phyloP scores from a whole-genome alignment of 2,329 filamentous ascomycete genomes.

The Ophiostoma ulmi region DNA sequence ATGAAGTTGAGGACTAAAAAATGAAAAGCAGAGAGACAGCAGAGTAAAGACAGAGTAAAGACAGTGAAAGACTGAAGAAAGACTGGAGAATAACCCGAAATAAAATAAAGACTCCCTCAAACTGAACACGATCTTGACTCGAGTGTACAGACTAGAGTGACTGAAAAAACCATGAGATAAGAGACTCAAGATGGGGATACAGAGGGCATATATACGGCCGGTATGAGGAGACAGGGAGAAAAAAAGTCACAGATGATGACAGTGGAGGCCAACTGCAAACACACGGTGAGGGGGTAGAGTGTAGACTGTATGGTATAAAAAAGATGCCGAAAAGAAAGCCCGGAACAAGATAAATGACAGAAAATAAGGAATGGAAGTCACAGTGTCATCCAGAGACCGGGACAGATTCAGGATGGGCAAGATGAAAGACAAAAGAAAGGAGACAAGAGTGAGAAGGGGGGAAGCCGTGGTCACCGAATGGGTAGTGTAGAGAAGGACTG shows the following conservation, averaged over 20 bases:
- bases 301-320: background rate
- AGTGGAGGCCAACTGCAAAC: background rate
- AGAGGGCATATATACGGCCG: slow-evolving; percentile 22
- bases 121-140: background rate
- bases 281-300: background rate
- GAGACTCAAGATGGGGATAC: background rate
- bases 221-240: background rate
- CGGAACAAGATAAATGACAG: background rate
- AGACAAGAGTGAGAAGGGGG: slow-evolving; percentile 9
- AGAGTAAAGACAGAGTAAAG: background rate
- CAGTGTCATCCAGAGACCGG: slow-evolving; percentile 4
- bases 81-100: no score
- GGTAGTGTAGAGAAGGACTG: background rate
- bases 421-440: background rate
- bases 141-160: background rate
- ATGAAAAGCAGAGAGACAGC: background rate
- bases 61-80: background rate
- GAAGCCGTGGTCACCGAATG: slow-evolving; percentile 7
- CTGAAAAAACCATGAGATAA: slow-evolving; percentile 7
- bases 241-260: background rate
- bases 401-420: background rate
- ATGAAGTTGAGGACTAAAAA: background rate
- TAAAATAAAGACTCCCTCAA: background rate
- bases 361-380: background rate
- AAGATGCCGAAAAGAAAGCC: background rate